These are phyloP conservation scores for Luvunga scandens DNA, from an alignment of 345 rosid genomes.

Conservation along the genomic window DNA sequence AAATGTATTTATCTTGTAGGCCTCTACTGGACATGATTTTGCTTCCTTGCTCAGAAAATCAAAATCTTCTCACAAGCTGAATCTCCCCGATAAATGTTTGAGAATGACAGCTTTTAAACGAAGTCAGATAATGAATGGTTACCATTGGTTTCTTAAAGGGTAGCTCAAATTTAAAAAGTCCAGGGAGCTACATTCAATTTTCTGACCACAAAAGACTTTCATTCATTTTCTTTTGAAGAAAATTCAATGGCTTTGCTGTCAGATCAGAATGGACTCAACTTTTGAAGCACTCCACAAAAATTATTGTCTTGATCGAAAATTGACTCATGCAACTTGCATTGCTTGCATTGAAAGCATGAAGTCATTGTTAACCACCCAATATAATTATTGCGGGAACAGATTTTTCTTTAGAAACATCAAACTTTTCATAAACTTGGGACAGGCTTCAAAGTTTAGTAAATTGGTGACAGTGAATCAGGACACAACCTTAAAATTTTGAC, in stretches of 20 bases:
- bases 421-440: not conserved
- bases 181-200: not conserved
- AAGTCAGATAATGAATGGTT: conserved; percentile 11
- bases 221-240: not conserved
- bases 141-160: not conserved
- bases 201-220: conserved; percentile 2
- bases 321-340: conserved; percentile 23
- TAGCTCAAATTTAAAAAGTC: conserved; percentile 22
- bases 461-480: conserved; percentile 9
- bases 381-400: conserved; percentile 4
- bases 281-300: conserved; percentile 4
- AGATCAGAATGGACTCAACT: not conserved
- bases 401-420: conserved; percentile 8
- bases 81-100: conserved; percentile 17
- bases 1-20: not conserved
- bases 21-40: conserved; percentile 14
- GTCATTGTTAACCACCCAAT: conserved; percentile 14
- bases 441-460: not conserved
- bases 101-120: conserved; percentile 15
- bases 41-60: conserved; percentile 4
- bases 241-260: not conserved
- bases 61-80: conserved; percentile 20
- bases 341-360: conserved; percentile 28
- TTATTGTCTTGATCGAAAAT: conserved; percentile 19
- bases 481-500: not conserved